phyloP scores from a whole-genome alignment of 73 alveolate species.

The Paramecium biaurelia region DNA sequence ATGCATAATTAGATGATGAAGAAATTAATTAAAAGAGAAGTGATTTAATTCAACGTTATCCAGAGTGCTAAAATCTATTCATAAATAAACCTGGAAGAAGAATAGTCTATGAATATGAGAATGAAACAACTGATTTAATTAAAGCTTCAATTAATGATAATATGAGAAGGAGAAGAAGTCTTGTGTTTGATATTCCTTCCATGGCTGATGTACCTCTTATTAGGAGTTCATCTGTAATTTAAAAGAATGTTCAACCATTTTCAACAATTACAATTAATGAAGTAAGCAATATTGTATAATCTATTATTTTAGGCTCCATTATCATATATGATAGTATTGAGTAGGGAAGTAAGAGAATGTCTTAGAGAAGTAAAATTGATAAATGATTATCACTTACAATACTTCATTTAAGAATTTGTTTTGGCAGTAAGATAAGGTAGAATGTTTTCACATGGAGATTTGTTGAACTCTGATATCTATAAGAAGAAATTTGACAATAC shows the following conservation, averaged over 20 bases:
- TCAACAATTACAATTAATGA: neutral
- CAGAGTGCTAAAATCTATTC: neutral
- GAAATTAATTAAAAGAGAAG: neutral
- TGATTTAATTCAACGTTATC: neutral
- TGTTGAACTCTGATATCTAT: neutral
- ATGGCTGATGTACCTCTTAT: neutral
- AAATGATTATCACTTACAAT: neutral
- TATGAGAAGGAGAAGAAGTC: constrained; percentile 8
- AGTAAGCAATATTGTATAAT: neutral
- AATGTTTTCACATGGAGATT: neutral
- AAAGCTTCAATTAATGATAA: constrained; percentile 4
- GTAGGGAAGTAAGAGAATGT: neutral
- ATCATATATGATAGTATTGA: neutral
- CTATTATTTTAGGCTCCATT: neutral
- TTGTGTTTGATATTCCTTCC: neutral
- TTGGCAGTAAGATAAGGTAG: neutral
- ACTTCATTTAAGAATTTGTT: neutral
- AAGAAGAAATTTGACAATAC: neutral
- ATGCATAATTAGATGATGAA: neutral
- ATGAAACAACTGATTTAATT: neutral
- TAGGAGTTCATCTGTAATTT: neutral
- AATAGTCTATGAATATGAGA: constrained; percentile 2
- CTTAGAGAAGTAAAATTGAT: neutral
- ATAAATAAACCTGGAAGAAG: neutral
- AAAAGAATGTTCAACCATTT: neutral